Conservation (phyloP, 768 basidiomycete genomes). For the Mycena belliarum region DNA sequence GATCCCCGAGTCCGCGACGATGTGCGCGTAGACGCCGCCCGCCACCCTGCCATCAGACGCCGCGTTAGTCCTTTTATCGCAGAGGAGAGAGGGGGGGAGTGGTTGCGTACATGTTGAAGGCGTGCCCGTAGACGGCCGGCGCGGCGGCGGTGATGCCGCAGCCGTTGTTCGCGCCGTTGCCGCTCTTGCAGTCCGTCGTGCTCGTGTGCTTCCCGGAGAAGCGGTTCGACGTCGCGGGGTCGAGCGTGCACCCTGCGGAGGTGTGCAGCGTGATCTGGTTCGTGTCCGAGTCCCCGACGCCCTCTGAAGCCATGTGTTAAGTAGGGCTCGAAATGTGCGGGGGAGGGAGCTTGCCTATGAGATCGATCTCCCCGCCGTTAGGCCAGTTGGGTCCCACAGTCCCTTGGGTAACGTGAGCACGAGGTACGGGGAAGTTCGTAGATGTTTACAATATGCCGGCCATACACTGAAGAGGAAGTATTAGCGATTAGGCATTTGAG, state of each 20-base stretch:
- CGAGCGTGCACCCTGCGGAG: slow-evolving; percentile 40
- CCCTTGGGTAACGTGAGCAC: slow-evolving; percentile 22
- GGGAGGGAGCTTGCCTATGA: not conserved
- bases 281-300: slow-evolving; percentile 66
- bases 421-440: not conserved
- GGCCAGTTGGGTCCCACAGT: slow-evolving; percentile 57
- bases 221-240: slow-evolving; percentile 16
- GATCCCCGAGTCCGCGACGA: slow-evolving; percentile 56
- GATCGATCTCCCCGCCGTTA: slow-evolving; percentile 33
- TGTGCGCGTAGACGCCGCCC: slow-evolving; percentile 60
- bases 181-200: slow-evolving; percentile 42
- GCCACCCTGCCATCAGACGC: too few relatives aligned
- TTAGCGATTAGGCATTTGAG: not conserved
- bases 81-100: too few relatives aligned
- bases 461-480: slow-evolving; percentile 46
- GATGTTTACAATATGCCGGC: slow-evolving; percentile 46
- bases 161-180: slow-evolving; percentile 41
- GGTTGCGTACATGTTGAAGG: slow-evolving; percentile 37
- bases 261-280: slow-evolving; percentile 66
- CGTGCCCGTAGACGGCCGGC: slow-evolving; percentile 39
- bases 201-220: slow-evolving; percentile 29
- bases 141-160: slow-evolving; percentile 50
- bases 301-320: slow-evolving; percentile 54
- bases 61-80: too few relatives aligned
- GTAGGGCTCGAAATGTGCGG: too few relatives aligned